A percentile compares a stretch with the other conserved stretches of the same genome.
Evolutionary conservation across 768 basidiomycete genomes (phyloP).

Genomic region (Tylopilus vinaceipallidus): DNA sequence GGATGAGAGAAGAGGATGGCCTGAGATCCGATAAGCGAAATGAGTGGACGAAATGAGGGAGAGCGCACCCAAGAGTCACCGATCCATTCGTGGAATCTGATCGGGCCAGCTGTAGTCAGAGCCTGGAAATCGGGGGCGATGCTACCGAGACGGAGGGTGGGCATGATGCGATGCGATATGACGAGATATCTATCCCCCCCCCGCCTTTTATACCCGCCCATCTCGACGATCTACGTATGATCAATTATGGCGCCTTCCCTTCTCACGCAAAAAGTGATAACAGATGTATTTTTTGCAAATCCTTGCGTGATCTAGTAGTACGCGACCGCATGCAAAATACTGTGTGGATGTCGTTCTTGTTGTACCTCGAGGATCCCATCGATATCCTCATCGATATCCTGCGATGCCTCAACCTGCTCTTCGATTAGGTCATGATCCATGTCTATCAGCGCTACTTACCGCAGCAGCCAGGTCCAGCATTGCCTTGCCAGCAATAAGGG

Average conservation of each 20-base stretch:
- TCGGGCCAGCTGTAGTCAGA: conserved; percentile 79
- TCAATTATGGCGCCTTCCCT: conserved; percentile 54
- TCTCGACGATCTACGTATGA: conserved; percentile 12
- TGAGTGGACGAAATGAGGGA: background rate
- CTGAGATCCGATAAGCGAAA: conserved; percentile 37
- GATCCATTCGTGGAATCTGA: conserved; percentile 94
- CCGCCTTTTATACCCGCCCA: conserved; percentile 6
- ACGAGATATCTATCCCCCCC: conserved; percentile 1
- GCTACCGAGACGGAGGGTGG: conserved; percentile 75
- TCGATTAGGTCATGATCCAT: conserved; percentile 11
- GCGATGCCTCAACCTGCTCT: conserved; percentile 74
- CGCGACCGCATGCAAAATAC: conserved; percentile 84
- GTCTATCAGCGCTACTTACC: conserved; percentile 47
- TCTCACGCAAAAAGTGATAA: conserved; percentile 50
- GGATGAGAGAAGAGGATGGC: conserved; percentile 93
- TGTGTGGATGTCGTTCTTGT: conserved; percentile 89
- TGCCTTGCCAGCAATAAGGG: conserved; percentile 91
- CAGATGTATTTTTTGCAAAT: conserved; percentile 17
- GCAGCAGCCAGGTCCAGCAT: conserved; percentile 89
- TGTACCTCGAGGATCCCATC: conserved; percentile 82
- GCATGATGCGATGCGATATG: conserved; percentile 29
- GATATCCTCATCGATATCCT: conserved; percentile 91
- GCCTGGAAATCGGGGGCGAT: conserved; percentile 92
- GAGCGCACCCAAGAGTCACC: conserved; percentile 76
- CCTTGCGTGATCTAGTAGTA: conserved; percentile 64